Conservation (phyloP, 176 grass and related monocot genomes). For the Oryza officinalis region DNA sequence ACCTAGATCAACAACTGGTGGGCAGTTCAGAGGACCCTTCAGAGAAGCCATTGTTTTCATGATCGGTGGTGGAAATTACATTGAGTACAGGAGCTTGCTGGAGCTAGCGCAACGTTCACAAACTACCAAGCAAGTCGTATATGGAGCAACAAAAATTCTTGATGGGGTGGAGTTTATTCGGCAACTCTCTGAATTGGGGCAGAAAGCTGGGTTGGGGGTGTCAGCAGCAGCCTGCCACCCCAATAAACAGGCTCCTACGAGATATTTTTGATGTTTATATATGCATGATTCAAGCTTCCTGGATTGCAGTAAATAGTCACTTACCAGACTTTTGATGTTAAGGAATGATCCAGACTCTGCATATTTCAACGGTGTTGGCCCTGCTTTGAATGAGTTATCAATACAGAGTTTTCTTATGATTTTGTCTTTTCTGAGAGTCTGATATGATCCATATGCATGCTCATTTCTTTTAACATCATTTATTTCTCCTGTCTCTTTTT, state of each 20-base stretch:
- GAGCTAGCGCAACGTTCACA: constrained; percentile 78
- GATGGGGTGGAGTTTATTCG: constrained; percentile 80
- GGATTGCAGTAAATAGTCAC: constrained; percentile 41
- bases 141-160: constrained; percentile 86
- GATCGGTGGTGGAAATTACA: constrained; percentile 96
- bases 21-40: constrained; percentile 87
- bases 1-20: constrained; percentile 68
- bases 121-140: constrained; percentile 83
- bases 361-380: constrained; percentile 12
- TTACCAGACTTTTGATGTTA: constrained; percentile 30
- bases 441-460: constrained; percentile 40
- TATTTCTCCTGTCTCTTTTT: not conserved
- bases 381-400: constrained; percentile 38
- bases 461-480: not conserved
- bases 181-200: constrained; percentile 79
- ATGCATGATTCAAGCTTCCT: constrained; percentile 19
- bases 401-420: constrained; percentile 33
- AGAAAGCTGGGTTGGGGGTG: constrained; percentile 29
- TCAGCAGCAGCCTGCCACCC: constrained; percentile 40
- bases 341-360: constrained; percentile 36
- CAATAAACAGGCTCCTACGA: constrained; percentile 51
- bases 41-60: constrained; percentile 99
- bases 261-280: constrained; percentile 27
- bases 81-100: constrained; percentile 94
- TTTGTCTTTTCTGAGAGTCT: constrained; percentile 15